Evolutionary conservation across 2,329 filamentous ascomycete species (phyloP).

Genomic region (Keithomyces neogunnii): DNA sequence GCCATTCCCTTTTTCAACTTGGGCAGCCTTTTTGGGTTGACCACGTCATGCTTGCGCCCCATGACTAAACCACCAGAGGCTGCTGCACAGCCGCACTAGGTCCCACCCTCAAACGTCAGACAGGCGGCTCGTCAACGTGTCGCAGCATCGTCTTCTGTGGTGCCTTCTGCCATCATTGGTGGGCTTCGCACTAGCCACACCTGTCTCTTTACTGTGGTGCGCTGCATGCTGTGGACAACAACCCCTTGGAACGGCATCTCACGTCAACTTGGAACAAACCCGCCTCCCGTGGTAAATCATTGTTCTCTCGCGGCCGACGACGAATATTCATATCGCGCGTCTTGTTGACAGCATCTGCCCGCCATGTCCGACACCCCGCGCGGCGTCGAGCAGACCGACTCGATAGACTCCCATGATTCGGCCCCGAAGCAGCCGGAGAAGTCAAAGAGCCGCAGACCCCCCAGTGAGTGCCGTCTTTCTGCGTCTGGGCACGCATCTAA

Average conservation of each 20-base stretch:
- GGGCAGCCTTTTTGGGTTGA: too few species aligned
- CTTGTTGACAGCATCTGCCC: constrained; percentile 12
- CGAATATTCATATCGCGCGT: not conserved
- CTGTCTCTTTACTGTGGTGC: not conserved
- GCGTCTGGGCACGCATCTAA: not conserved
- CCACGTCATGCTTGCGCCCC: too few species aligned
- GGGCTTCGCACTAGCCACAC: constrained; percentile 5
- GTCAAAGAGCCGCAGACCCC: constrained; percentile 84
- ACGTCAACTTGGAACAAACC: constrained; percentile 1
- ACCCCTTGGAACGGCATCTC: constrained; percentile 3
- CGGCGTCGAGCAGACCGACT: constrained; percentile 39
- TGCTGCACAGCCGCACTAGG: too few species aligned
- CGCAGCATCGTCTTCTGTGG: too few species aligned
- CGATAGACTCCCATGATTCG: constrained; percentile 46
- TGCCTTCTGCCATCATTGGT: not conserved
- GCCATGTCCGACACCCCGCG: constrained; percentile 41
- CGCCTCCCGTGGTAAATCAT: not conserved
- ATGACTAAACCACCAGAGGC: too few species aligned
- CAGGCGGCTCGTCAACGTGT: too few species aligned
- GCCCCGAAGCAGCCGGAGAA: constrained; percentile 54
- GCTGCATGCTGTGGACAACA: not conserved
- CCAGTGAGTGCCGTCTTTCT: constrained; percentile 54
- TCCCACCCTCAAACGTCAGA: too few species aligned
- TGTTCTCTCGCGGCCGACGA: not conserved
- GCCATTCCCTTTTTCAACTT: too few species aligned